Evolutionary conservation across 73 alveolate genomes (phyloP).

Genomic region (Breviolum minutum): DNA sequence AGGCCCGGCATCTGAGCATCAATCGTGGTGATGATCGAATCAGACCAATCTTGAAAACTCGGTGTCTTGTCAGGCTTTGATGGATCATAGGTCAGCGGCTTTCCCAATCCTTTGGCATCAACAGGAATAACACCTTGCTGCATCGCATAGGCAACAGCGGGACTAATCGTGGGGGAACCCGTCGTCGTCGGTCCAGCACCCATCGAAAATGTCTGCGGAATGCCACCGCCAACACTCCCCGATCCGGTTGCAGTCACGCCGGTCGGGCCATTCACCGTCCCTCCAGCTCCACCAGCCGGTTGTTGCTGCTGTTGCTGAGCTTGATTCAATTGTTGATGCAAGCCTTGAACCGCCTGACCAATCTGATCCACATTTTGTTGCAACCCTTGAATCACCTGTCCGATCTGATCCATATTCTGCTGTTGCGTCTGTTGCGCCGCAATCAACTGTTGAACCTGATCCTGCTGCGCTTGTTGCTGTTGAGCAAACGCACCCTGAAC

Average conservation of each 20-base stretch:
- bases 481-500: no score
- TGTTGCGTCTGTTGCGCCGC: neutral
- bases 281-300: no score
- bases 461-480: no score
- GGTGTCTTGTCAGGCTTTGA: neutral
- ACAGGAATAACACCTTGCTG: constrained; percentile 21
- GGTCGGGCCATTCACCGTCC: neutral
- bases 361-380: neutral
- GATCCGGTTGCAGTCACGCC: neutral
- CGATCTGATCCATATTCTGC: neutral
- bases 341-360: neutral
- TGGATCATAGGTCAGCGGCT: neutral
- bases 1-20: constrained; percentile 5
- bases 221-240: neutral
- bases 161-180: neutral
- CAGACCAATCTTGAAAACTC: neutral
- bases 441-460: neutral
- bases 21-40: neutral
- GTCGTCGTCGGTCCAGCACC: neutral
- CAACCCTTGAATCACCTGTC: neutral
- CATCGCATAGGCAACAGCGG: neutral
- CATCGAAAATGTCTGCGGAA: neutral
- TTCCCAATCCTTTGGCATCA: neutral
- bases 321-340: neutral
- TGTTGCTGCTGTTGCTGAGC: neutral